These are phyloP conservation scores for Lactarius sp. DNA, from an alignment of 768 basidiomycete species.

Conservation along the genomic window DNA sequence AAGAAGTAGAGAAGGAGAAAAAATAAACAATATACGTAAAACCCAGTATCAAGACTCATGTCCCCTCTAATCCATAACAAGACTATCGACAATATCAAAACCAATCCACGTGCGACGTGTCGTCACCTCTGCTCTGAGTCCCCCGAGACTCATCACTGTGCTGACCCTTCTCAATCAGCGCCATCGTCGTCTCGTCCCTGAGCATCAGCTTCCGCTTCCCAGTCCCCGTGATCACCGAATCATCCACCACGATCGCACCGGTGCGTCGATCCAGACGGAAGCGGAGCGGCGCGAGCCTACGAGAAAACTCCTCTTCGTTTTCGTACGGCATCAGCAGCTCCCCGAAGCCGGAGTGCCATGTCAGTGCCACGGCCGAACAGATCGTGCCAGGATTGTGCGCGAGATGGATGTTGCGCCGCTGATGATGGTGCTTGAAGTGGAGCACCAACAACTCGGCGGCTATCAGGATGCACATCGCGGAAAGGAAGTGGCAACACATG, in stretches of 20 bases:
- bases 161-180: slow-evolving; percentile 1
- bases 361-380: slow-evolving; percentile 13
- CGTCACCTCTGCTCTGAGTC: too few species aligned
- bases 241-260: slow-evolving; percentile 22
- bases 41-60: too few species aligned
- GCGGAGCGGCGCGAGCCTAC: slow-evolving; percentile 15
- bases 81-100: not conserved
- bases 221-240: slow-evolving; percentile 1
- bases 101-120: too few species aligned
- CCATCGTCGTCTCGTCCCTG: slow-evolving; percentile 20
- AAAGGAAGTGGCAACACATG: slow-evolving; percentile 43
- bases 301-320: not conserved
- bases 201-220: not conserved
- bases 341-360: slow-evolving; percentile 23
- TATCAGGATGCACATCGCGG: slow-evolving; percentile 43
- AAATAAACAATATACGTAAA: too few species aligned
- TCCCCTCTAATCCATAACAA: too few species aligned
- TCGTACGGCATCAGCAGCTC: slow-evolving; percentile 21
- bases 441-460: slow-evolving; percentile 44
- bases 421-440: slow-evolving; percentile 39
- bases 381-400: slow-evolving; percentile 18
- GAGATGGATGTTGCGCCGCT: slow-evolving; percentile 15
- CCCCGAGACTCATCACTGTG: too few species aligned
- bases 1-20: too few species aligned
- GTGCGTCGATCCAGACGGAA: slow-evolving; percentile 25